phyloP scores from a whole-genome alignment of 2,329 filamentous ascomycete species.

The Claviceps fusiformis region DNA sequence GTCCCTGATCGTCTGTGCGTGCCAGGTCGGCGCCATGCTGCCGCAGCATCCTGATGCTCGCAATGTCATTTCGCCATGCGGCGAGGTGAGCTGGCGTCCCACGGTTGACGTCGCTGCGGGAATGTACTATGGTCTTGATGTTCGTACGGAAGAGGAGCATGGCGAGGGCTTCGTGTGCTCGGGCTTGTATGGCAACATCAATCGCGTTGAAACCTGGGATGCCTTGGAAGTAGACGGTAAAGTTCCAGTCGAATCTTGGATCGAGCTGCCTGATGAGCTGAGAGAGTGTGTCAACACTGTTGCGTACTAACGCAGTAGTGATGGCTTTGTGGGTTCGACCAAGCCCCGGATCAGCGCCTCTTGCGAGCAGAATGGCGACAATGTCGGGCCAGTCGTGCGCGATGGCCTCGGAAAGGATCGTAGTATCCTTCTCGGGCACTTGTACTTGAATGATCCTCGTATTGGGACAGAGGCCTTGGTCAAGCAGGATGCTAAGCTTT shows the following conservation, averaged over 20 bases:
- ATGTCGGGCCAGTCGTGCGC: background rate
- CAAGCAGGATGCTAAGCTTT: background rate
- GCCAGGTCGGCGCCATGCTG: background rate
- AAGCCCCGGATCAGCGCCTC: background rate
- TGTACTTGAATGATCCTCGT: background rate
- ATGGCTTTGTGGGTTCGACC: background rate
- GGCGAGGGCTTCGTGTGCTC: background rate
- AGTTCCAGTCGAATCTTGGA: background rate
- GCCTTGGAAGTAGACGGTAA: background rate
- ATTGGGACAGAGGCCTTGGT: background rate
- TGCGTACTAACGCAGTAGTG: background rate
- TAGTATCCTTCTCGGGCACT: background rate
- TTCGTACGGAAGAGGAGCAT: background rate
- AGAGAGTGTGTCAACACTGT: background rate
- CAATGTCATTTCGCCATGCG: background rate
- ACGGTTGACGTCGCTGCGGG: background rate
- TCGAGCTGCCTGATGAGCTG: background rate
- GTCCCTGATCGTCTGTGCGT: background rate
- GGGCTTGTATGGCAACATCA: background rate
- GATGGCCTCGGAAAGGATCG: background rate
- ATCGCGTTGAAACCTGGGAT: background rate
- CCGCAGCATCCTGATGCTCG: background rate
- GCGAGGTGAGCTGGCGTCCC: conserved; percentile 1
- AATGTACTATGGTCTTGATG: background rate
- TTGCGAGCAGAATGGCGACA: background rate